Base-by-base conservation (phyloP, 179 eudicot genomes). In the Camellia oleifera region DNA sequence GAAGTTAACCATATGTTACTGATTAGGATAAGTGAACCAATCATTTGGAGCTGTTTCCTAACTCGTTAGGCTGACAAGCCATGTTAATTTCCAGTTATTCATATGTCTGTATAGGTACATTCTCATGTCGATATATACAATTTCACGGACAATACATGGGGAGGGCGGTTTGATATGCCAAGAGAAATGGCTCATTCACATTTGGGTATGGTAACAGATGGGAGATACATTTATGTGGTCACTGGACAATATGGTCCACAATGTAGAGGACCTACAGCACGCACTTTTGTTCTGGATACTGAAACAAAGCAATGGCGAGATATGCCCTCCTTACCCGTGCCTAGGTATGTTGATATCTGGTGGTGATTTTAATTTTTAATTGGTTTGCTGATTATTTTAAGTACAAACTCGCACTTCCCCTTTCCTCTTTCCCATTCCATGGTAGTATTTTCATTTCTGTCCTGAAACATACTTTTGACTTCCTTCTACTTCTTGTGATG, bases 171-270 rank as follows among this genome's bases (percentile, higher is more conserved):
- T 85, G 97, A 92, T 84, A 97, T 97, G 99, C 99, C 99, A 48
- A 97, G 93, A 86, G 97, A 93, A 85, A 97, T 97, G 99, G 98
- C 98, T 40, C 99, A 97, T 93, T 97, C 99, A 66, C 99, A 97
- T 86, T 85, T 97, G 67, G 99, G 99, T 68, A 97, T 97, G 99
- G 97, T 81, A 82, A 94, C 97, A 3, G 99, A 97, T 87, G 99
- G 99, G 42, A 89, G 97, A 87, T 94, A 90, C 75, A 90, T 97
- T 52, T 94, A 97, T 82, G 85, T 94, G 5, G 97, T 97, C 83
- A 94, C 92, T 13, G 98, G 98, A 72, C 99, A 97, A 79, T 94
- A 94, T 89, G 99, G 99, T 77, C 98, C 97, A 4, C 99, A 97
- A 82, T 97, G 99, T 86, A 87, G 99, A 83, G 99, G 99, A 17